Percentiles rank a stretch among this genome's conserved stretches.
Conservation (phyloP, 208 protist genomes). For the Porcisia deanei region DNA sequence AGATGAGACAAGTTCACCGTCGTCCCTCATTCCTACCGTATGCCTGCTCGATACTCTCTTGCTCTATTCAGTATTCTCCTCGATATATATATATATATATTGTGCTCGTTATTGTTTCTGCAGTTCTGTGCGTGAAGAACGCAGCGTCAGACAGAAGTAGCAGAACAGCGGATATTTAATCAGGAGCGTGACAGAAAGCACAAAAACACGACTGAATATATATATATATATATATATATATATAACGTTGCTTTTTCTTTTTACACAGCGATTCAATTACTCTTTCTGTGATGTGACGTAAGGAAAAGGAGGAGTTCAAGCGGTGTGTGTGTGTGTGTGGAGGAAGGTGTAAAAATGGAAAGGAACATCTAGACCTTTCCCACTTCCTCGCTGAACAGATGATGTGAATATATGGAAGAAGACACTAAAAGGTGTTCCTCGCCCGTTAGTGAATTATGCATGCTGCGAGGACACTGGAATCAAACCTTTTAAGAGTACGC, state of each 20-base stretch:
- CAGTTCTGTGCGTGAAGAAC: not conserved
- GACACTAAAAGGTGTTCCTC: not conserved
- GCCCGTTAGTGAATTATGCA: too few species aligned
- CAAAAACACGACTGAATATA: not conserved
- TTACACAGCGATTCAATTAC: not conserved
- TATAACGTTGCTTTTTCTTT: not conserved
- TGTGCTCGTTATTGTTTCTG: not conserved
- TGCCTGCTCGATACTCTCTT: not conserved
- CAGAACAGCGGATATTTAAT: not conserved
- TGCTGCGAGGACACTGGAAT: not conserved
- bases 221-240: not conserved
- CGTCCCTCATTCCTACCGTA: slow-evolving; percentile 22
- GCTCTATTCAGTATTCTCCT: not conserved
- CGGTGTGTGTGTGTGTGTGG: not conserved
- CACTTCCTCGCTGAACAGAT: not conserved
- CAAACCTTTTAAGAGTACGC: not conserved
- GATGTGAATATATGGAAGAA: not conserved
- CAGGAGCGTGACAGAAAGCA: slow-evolving; percentile 11
- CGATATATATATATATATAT: slow-evolving; percentile 8
- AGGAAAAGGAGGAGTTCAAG: not conserved
- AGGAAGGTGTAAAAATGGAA: not conserved
- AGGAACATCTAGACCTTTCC: not conserved
- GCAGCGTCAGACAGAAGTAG: not conserved
- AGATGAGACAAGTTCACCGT: slow-evolving; percentile 41
- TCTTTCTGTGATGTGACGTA: not conserved